These are phyloP conservation scores for Theobroma cacao DNA, from an alignment of 345 rosid genomes.

Conservation along the genomic window DNA sequence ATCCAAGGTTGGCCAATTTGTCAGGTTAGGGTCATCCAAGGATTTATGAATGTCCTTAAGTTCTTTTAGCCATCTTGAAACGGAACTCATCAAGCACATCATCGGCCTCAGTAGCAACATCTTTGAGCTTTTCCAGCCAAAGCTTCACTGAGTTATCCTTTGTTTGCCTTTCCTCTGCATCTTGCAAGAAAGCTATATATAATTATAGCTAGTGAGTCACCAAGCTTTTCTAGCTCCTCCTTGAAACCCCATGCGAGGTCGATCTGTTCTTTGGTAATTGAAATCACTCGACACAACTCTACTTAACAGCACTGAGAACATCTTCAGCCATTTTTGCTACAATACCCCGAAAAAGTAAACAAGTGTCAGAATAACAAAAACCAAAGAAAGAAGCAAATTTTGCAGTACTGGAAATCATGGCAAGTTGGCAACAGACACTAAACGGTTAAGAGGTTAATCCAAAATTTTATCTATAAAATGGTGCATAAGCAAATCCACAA, in stretches of 20 bases:
- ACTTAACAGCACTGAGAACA: too few relatives aligned
- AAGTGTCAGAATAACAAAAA: too few relatives aligned
- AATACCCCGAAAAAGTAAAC: too few relatives aligned
- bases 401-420: too few relatives aligned
- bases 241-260: not conserved
- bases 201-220: not conserved
- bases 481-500: too few relatives aligned
- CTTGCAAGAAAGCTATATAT: slow-evolving; percentile 21
- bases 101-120: slow-evolving; percentile 19
- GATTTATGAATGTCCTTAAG: not conserved
- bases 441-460: too few relatives aligned
- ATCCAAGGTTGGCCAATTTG: not conserved
- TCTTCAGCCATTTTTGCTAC: too few relatives aligned
- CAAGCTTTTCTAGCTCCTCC: not conserved
- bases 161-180: slow-evolving; percentile 7
- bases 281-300: too few relatives aligned
- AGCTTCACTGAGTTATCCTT: not conserved
- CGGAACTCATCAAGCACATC: slow-evolving; percentile 26
- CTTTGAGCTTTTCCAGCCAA: slow-evolving; percentile 21
- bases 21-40: not conserved
- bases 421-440: too few relatives aligned
- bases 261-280: not conserved
- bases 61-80: not conserved
- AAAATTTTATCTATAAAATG: too few relatives aligned
- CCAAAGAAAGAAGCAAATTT: too few relatives aligned